phyloP scores from a whole-genome alignment of 2,329 filamentous ascomycete species.

The Diaporthe batatas region DNA sequence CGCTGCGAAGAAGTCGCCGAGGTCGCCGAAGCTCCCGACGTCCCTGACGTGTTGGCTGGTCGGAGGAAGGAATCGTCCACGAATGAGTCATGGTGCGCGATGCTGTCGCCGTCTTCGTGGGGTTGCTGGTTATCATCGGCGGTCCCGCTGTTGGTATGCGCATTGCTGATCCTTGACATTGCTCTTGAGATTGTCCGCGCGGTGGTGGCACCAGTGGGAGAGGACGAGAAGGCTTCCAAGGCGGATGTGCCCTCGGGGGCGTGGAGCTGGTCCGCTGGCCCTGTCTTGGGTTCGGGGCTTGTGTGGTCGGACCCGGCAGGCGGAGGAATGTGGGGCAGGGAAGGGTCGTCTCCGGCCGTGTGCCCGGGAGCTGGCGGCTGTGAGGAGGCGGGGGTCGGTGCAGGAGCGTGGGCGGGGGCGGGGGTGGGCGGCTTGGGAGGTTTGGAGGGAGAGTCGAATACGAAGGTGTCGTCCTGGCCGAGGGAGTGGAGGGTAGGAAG shows the following conservation, averaged over 20 bases:
- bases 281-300: constrained; percentile 35
- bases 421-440: constrained; percentile 38
- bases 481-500: constrained; percentile 61
- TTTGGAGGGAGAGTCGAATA: constrained; percentile 65
- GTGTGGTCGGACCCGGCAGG: not conserved
- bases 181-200: constrained; percentile 67
- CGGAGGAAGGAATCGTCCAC: constrained; percentile 51
- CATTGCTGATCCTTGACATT: constrained; percentile 58
- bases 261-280: constrained; percentile 42
- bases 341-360: constrained; percentile 32
- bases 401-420: constrained; percentile 5
- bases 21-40: constrained; percentile 47
- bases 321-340: constrained; percentile 26
- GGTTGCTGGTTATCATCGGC: constrained; percentile 43
- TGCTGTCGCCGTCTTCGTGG: constrained; percentile 47
- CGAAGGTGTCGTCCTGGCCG: constrained; percentile 70
- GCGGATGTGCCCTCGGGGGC: constrained; percentile 55
- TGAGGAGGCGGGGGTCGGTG: constrained; percentile 17
- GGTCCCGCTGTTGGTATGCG: constrained; percentile 33
- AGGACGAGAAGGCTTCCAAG: constrained; percentile 68
- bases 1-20: constrained; percentile 49
- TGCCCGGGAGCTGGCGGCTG: constrained; percentile 19
- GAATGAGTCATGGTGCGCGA: not conserved
- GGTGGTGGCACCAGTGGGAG: constrained; percentile 68
- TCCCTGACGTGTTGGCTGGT: constrained; percentile 46